Evolutionary conservation across 2,329 filamentous ascomycete genomes (phyloP).

Genomic region (Trichoderma semiorbis): DNA sequence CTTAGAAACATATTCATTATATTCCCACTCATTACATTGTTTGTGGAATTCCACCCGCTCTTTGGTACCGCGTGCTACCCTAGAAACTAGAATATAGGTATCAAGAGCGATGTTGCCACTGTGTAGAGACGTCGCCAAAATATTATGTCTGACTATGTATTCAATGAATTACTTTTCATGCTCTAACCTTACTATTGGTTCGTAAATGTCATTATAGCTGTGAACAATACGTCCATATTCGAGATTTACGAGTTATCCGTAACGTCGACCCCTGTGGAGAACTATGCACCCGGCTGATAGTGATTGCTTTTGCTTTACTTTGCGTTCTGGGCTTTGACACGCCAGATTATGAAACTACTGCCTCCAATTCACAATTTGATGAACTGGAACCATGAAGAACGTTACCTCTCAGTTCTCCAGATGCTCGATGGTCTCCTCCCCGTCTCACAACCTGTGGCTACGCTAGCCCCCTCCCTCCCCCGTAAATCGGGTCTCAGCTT

Average conservation of each 20-base stretch:
- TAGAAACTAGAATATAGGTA: background rate
- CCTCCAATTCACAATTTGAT: background rate
- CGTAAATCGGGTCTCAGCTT: background rate
- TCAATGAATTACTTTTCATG: background rate
- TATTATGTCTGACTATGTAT: background rate
- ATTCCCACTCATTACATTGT: background rate
- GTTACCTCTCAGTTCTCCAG: background rate
- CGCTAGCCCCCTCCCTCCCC: background rate
- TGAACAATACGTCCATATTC: background rate
- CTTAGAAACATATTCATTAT: background rate
- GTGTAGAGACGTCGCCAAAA: background rate
- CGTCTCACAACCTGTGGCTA: background rate
- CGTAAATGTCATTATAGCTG: background rate
- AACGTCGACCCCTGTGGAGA: background rate
- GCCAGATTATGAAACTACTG: background rate
- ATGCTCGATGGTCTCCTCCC: background rate
- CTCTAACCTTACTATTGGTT: background rate
- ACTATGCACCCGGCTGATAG: background rate
- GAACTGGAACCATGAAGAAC: background rate
- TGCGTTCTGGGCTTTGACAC: fast-evolving
- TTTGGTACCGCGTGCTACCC: background rate
- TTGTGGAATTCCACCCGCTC: background rate
- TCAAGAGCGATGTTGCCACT: background rate
- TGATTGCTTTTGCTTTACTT: background rate
- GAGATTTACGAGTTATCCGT: background rate